Evolutionary conservation across 1,139 yeast species (phyloP), one percentile per base, ranked within the genome.

Genomic region (Yarrowia galli): DNA sequence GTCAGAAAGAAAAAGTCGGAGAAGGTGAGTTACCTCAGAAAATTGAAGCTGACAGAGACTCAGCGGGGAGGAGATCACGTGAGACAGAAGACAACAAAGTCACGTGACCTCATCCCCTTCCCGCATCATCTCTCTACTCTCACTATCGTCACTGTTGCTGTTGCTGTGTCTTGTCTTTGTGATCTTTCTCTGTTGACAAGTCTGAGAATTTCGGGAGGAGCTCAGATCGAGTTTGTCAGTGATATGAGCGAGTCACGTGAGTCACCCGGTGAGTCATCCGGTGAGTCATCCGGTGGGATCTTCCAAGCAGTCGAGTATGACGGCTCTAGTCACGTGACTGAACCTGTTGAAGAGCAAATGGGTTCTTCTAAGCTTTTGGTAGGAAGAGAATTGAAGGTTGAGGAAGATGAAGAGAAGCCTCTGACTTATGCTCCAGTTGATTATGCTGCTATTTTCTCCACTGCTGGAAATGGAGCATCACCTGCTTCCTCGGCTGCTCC

Each of bases 101-200:
- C 46, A 13, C 48, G 38, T 18, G 36, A 42, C 2, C 13, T n/a
- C 1, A n/a, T 42, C 15, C 63, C 63, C 23, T 18, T 56, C 8
- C 23, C 63, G 0, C 63, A 56, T 3, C 63, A 25, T 9, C 13
- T 56, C 8, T 25, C 38, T 5, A 42, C 63, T 18, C 63, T 56
- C 18, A 40, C 63, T 12, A 40, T 56, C 25, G 38, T 56, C 49
- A 56, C 48, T 40, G 46, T 56, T n/a, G 63, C 63, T 18, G 48
- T 56, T 18, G 46, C 63, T 8, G 36, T 56, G 3, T 56, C 63
- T 3, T 56, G 63, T n/a, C 8, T 56, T 6, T 56, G 63, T 7
- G 63, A 56, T 8, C 13, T 56, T n/a, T 40, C 42, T 42, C 36
- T 56, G 0, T 12, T 56, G 25, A 56, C 38, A 28, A 28, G 49